A percentile compares a stretch with the other conserved stretches of the same genome.
Conservation (phyloP, 2,329 filamentous ascomycete genomes). For the Cyanodermella asteris region DNA sequence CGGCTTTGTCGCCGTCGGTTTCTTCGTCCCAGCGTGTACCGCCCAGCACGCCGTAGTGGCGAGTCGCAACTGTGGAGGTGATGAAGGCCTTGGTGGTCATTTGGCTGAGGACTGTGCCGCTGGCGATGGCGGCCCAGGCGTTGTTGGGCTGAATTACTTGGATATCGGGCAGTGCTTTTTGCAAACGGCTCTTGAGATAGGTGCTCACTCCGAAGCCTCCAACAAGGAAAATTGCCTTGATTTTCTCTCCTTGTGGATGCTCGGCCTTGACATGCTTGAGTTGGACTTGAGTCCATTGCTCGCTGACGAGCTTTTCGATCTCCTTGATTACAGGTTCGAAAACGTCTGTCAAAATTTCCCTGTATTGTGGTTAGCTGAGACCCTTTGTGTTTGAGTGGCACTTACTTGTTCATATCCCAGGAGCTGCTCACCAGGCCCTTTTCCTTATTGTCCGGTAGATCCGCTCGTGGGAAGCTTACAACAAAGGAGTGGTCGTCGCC, state of each 20-base stretch:
- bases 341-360: conserved; percentile 7
- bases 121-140: conserved; percentile 3
- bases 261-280: conserved; percentile 1
- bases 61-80: conserved; percentile 6
- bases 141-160: conserved; percentile 14
- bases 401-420: conserved; percentile 9
- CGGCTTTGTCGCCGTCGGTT: conserved; percentile 2
- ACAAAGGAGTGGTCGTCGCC: conserved; percentile 10
- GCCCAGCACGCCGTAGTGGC: conserved; percentile 9
- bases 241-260: conserved; percentile 2
- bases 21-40: not conserved
- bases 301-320: conserved; percentile 10
- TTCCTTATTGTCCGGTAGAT: conserved; percentile 8
- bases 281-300: conserved; percentile 8
- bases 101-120: conserved; percentile 9
- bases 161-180: conserved; percentile 9
- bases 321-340: conserved; percentile 13
- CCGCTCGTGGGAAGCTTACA: conserved; percentile 11
- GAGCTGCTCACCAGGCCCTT: conserved; percentile 8
- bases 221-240: conserved; percentile 16
- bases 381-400: conserved; percentile 9
- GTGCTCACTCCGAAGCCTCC: conserved; percentile 18
- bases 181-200: conserved; percentile 14
- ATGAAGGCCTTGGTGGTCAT: conserved; percentile 5
- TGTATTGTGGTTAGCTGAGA: not conserved